Conservation (phyloP, 129 eudicot species). For the Calendula officinalis region DNA sequence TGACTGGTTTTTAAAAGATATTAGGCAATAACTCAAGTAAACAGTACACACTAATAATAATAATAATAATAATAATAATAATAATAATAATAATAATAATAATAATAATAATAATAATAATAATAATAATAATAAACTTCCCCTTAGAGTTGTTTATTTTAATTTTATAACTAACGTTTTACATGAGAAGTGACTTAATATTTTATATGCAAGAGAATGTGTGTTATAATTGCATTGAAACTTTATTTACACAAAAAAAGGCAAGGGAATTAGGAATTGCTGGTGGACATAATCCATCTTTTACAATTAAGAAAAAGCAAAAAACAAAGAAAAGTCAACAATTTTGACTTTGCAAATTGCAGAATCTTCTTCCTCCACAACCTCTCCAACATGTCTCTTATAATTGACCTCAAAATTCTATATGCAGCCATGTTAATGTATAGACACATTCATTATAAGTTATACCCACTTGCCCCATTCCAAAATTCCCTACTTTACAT, state of each 20-base stretch:
- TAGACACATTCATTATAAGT: not conserved
- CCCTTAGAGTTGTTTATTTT: not conserved
- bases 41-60: no score
- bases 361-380: slow-evolving; percentile 10
- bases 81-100: no score
- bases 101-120: no score
- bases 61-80: no score
- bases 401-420: not conserved
- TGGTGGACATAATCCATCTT: not conserved
- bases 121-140: no score
- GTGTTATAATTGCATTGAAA: not conserved
- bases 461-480: slow-evolving; percentile 1
- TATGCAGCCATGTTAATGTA: not conserved
- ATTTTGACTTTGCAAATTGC: slow-evolving; percentile 22
- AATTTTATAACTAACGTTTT: not conserved
- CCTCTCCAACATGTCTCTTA: slow-evolving; percentile 18
- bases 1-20: no score
- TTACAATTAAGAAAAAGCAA: not conserved
- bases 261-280: slow-evolving; percentile 9
- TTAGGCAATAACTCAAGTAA: no score
- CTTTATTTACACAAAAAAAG: not conserved
- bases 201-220: not conserved
- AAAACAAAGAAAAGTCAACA: slow-evolving; percentile 1
- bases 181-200: not conserved
- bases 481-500: not conserved